Evolutionary conservation across 768 basidiomycete genomes (phyloP), one percentile per base, ranked within the genome.

Genomic region (Polyporus arcularius): DNA sequence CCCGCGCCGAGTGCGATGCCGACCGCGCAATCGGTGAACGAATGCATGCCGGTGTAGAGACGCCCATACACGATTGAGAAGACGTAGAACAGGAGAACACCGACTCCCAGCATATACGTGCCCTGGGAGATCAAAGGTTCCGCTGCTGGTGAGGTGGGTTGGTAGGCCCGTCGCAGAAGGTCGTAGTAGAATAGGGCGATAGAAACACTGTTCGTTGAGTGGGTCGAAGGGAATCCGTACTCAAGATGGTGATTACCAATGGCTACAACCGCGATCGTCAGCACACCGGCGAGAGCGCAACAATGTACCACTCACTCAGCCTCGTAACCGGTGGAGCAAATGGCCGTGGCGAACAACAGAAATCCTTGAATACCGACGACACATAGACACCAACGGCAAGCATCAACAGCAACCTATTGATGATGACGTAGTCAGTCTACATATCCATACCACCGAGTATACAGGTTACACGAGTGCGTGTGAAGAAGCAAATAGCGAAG

Each of bases 181-280:
- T 83, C 74, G 63, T 82, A 88, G 61, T 92, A 79, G 74, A 92
- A 92, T 3, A 98, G 81, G 0, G 94, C 94, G 68, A 97, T 90
- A 30, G 93, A 96, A 53, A 94, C 82, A 55, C 87, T 85, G 72
- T 97, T 96, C 8, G 95, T 93, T 2, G 93, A 91, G 68, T 99
- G 96, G 0, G 96, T 97, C 0, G 94, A 96, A 0, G 95, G 96
- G 70, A 98, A 96, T 26, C 96, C 96, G 66, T 96, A 96, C 76
- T 96, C 94, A 3, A 92, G 80, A 65, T 94, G 91, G 68, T 92
- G 90, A 1, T 78, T 82, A 14, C 90, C 88, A 53, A 93, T 87
- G 4, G 87, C 90, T 92, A 65, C 39, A n/a, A 16, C 18, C 18
- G 32, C 32, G 3, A 38, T 57, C 41, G 50, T 52, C 9, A 39